A percentile compares a stretch with the other conserved stretches of the same genome.
Evolutionary conservation across 148 eudicot species (phyloP).

Genomic region (Polygonum maritimum): DNA sequence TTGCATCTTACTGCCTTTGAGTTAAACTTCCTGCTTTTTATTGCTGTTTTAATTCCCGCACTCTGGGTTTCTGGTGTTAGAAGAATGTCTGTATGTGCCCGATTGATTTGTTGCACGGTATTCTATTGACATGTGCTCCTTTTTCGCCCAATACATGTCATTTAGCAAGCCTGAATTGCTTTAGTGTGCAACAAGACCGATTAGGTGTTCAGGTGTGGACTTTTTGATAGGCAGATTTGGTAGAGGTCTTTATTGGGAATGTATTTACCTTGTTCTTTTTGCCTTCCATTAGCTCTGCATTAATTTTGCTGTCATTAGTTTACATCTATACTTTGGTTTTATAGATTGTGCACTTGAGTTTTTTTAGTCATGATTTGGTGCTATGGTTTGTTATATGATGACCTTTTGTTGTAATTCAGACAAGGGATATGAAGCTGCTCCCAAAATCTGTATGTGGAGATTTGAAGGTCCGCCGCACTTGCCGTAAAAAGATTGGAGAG

Average conservation of each 20-base stretch:
- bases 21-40: not conserved
- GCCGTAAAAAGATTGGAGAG: slow-evolving; percentile 73
- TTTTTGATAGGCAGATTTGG: not conserved
- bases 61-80: not conserved
- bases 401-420: slow-evolving; percentile 28
- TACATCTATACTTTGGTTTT: not conserved
- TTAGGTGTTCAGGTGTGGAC: not conserved
- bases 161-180: not conserved
- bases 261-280: not conserved
- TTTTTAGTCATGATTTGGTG: not conserved
- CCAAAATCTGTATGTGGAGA: slow-evolving; percentile 49
- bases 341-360: not conserved
- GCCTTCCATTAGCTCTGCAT: not conserved
- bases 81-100: not conserved
- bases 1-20: not conserved
- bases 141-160: not conserved
- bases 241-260: not conserved
- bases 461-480: slow-evolving; percentile 49
- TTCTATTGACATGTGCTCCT: not conserved
- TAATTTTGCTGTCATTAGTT: not conserved
- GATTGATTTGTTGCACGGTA: not conserved
- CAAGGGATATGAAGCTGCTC: slow-evolving; percentile 62
- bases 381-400: not conserved
- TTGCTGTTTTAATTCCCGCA: not conserved
- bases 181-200: not conserved